Conservation (phyloP, 2,329 filamentous ascomycete species). For the Fusarium albosuccineum region DNA sequence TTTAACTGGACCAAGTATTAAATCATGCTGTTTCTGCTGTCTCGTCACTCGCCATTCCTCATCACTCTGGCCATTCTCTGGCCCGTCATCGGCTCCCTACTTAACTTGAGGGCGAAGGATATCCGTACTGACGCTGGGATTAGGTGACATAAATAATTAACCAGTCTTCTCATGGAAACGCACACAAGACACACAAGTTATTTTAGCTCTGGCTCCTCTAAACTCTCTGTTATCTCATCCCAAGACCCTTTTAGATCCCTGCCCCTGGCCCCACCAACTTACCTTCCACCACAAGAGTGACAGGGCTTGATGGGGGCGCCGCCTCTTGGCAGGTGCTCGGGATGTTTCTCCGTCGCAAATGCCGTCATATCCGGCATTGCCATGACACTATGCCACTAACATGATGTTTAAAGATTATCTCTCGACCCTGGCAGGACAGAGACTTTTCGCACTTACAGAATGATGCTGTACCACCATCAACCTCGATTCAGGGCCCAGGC, state of each 20-base stretch:
- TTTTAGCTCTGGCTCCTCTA: too few species aligned
- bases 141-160: too few species aligned
- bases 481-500: background rate
- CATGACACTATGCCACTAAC: slow-evolving; percentile 15
- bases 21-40: background rate
- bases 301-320: slow-evolving; percentile 13
- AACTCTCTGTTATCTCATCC: background rate
- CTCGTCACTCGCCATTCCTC: background rate
- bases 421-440: background rate
- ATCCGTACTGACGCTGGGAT: too few species aligned
- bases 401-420: slow-evolving; percentile 8
- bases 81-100: slow-evolving; percentile 20
- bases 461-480: slow-evolving; percentile 1
- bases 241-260: background rate
- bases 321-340: slow-evolving; percentile 34
- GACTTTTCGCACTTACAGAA: slow-evolving; percentile 8
- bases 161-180: too few species aligned
- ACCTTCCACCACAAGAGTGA: slow-evolving; percentile 14
- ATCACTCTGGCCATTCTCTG: slow-evolving; percentile 3
- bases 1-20: slow-evolving; percentile 14
- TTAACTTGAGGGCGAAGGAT: too few species aligned
- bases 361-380: slow-evolving; percentile 44
- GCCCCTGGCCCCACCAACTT: slow-evolving; percentile 20
- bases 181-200: too few species aligned
- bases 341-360: slow-evolving; percentile 22